These are phyloP conservation scores for Fusarium sp. DNA, from an alignment of 2,329 filamentous ascomycete genomes.

Conservation along the genomic window DNA sequence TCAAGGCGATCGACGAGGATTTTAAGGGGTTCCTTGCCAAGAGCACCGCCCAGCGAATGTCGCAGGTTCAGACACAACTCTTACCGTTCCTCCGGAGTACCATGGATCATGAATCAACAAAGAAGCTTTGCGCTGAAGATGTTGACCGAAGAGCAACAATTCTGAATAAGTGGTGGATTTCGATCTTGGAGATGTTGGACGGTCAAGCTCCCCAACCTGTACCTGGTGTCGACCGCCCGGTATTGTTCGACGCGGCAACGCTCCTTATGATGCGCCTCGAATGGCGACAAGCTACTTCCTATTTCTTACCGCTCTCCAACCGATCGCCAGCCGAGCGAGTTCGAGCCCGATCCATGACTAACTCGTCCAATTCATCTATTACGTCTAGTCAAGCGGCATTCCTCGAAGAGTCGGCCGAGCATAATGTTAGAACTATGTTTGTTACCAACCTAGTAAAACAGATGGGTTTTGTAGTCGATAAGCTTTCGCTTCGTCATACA, in stretches of 20 bases:
- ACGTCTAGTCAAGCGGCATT: slow-evolving; percentile 72
- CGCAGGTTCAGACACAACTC: slow-evolving; percentile 76
- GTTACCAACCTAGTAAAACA: slow-evolving; percentile 84
- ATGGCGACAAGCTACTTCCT: slow-evolving; percentile 81
- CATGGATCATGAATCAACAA: slow-evolving; percentile 73
- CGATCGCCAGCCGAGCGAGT: slow-evolving; percentile 62
- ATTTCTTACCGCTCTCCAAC: slow-evolving; percentile 71
- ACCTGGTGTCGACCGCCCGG: slow-evolving; percentile 84
- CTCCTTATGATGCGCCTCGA: slow-evolving; percentile 90
- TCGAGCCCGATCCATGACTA: slow-evolving; percentile 60
- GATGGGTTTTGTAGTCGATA: slow-evolving; percentile 88
- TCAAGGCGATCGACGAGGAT: slow-evolving; percentile 65
- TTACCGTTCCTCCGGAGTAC: slow-evolving; percentile 83
- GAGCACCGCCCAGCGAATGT: slow-evolving; percentile 78
- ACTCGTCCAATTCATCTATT: slow-evolving; percentile 69
- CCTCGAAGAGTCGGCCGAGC: slow-evolving; percentile 77
- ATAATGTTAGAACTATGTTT: slow-evolving; percentile 91
- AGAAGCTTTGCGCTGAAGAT: slow-evolving; percentile 77
- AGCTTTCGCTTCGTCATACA: slow-evolving; percentile 81
- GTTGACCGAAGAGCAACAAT: slow-evolving; percentile 83
- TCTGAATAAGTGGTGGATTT: slow-evolving; percentile 91
- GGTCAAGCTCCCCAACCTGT: slow-evolving; percentile 76
- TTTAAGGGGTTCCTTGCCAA: slow-evolving; percentile 74
- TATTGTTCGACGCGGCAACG: slow-evolving; percentile 81
- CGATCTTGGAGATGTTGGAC: slow-evolving; percentile 83